phyloP scores from a whole-genome alignment of 1,139 yeast species.

The Arxiozyma heterogenica region DNA sequence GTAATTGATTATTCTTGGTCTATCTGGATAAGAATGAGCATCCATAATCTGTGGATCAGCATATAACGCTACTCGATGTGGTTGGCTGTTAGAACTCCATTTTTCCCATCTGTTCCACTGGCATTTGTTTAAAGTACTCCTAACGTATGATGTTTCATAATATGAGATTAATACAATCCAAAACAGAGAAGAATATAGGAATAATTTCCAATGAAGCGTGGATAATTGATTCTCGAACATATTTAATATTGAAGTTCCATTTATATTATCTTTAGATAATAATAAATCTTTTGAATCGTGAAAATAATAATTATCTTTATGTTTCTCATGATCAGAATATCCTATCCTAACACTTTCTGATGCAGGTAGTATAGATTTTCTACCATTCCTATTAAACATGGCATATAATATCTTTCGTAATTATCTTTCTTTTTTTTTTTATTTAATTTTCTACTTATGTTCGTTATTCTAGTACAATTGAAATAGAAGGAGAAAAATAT shows the following conservation, averaged over 20 bases:
- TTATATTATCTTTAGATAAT: background rate
- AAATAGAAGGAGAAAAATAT: background rate
- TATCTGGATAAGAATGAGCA: constrained; percentile 54
- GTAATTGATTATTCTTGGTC: constrained; percentile 40
- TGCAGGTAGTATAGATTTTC: background rate
- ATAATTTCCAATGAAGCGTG: constrained; percentile 20
- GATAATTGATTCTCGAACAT: background rate
- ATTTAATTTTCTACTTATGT: background rate
- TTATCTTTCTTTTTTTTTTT: background rate
- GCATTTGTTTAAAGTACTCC: constrained; percentile 42
- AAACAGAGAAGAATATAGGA: constrained; percentile 12
- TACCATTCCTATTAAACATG: background rate
- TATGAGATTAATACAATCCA: constrained; percentile 50
- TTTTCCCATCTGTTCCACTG: constrained; percentile 58
- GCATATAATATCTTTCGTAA: background rate
- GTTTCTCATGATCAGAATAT: background rate
- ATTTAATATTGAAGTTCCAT: background rate
- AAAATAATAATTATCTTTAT: background rate
- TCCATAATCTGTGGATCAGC: constrained; percentile 96
- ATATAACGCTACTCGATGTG: constrained; percentile 59
- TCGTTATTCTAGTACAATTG: background rate
- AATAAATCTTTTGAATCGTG: background rate
- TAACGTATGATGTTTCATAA: constrained; percentile 53
- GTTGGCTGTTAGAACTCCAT: constrained; percentile 36
- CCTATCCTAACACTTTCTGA: background rate